A percentile compares a stretch with the other conserved stretches of the same genome.
phyloP scores from a whole-genome alignment of 2,329 filamentous ascomycete genomes.

The Diaporthe caulivora region DNA sequence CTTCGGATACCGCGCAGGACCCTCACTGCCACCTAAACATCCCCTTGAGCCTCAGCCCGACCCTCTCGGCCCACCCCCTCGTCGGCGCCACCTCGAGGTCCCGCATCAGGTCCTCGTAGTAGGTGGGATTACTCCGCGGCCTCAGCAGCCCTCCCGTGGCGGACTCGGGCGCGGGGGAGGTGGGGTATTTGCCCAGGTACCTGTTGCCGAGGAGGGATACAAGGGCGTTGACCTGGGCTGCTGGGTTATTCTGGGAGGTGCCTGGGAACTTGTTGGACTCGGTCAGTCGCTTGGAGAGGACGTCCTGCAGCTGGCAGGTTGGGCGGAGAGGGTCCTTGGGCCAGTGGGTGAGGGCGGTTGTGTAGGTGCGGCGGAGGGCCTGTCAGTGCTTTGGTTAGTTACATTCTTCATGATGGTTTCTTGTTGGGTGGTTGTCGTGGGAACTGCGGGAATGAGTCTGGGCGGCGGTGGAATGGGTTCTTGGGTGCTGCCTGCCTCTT shows the following conservation, averaged over 20 bases:
- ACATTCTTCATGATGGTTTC: background rate
- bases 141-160: constrained; percentile 64
- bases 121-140: constrained; percentile 73
- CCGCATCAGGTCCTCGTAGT: constrained; percentile 70
- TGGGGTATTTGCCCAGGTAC: constrained; percentile 64
- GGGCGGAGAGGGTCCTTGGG: constrained; percentile 74
- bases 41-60: constrained; percentile 68
- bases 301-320: constrained; percentile 71
- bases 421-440: too few relatives aligned
- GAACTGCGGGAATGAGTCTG: too few relatives aligned
- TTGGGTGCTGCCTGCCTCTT: constrained; percentile 21
- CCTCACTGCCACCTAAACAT: constrained; percentile 69
- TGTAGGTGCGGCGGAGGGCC: constrained; percentile 48
- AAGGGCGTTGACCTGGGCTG: constrained; percentile 67
- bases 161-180: constrained; percentile 41
- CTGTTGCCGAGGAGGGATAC: constrained; percentile 71
- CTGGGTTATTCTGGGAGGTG: constrained; percentile 47
- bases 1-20: too few relatives aligned
- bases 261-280: constrained; percentile 42
- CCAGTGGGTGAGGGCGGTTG: constrained; percentile 68
- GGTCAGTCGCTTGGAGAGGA: constrained; percentile 62
- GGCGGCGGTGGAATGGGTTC: background rate
- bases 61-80: constrained; percentile 64
- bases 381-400: background rate
- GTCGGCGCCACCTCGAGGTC: constrained; percentile 75